Conservation (phyloP, 1,139 yeast species). For the Yamadazyma dushanensis region DNA sequence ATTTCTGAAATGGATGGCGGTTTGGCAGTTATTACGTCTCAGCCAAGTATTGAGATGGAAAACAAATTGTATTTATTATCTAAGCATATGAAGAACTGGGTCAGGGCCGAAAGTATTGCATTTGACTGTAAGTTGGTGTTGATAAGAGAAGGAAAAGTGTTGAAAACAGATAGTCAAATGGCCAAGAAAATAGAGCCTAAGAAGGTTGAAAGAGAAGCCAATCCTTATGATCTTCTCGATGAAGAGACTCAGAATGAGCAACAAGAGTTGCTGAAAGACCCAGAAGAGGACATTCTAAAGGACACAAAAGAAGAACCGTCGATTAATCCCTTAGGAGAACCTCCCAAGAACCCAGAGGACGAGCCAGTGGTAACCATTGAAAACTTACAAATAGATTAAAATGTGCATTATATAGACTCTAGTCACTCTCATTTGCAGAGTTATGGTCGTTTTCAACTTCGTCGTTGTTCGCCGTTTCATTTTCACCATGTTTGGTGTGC, state of each 20-base stretch:
- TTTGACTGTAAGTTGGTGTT: conserved; percentile 49
- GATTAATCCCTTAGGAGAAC: no score
- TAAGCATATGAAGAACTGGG: conserved; percentile 28
- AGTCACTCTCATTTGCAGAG: conserved; percentile 1
- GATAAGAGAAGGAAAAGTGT: conserved; percentile 34
- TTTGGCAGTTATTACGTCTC: conserved; percentile 9
- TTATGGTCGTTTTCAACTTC: conserved; percentile 2
- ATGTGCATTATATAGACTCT: conserved; percentile 6
- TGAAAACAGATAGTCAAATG: conserved; percentile 28
- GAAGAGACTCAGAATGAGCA: conserved; percentile 8
- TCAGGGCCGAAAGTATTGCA: conserved; percentile 45
- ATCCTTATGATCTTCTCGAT: conserved; percentile 19
- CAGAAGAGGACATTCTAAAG: no score
- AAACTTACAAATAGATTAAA: neutral
- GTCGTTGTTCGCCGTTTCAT: conserved; percentile 2
- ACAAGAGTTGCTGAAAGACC: conserved; percentile 4
- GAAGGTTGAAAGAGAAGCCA: conserved; percentile 12
- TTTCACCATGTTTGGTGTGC: conserved; percentile 4
- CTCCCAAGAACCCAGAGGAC: neutral
- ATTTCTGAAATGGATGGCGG: conserved; percentile 4
- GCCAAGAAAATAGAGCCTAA: conserved; percentile 5
- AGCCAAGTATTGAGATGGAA: conserved; percentile 28
- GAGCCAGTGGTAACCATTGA: conserved; percentile 2
- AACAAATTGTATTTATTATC: conserved; percentile 32
- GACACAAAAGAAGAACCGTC: no score